A percentile compares a stretch with the other conserved stretches of the same genome.
These are phyloP conservation scores for Angomonas desouzai DNA, from an alignment of 208 protist genomes.

Conservation along the genomic window DNA sequence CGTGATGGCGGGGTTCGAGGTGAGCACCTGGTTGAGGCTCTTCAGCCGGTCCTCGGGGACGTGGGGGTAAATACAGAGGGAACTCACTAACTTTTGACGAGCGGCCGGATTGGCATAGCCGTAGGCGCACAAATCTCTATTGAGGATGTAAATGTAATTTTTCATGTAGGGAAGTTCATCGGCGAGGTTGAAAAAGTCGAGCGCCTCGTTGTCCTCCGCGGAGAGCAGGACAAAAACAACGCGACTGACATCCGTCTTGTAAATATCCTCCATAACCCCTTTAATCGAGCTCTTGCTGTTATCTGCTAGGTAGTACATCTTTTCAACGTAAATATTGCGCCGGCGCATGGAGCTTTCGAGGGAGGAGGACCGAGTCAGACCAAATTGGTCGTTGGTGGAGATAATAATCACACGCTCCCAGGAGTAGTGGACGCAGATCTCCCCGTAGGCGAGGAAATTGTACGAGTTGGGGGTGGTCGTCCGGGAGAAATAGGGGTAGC, in stretches of 20 bases:
- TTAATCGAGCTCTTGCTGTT: slow-evolving; percentile 26
- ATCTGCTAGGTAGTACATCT: slow-evolving; percentile 41
- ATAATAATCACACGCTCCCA: slow-evolving; percentile 86
- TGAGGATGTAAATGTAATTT: slow-evolving; percentile 78
- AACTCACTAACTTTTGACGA: slow-evolving; percentile 63
- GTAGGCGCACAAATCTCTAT: slow-evolving; percentile 61
- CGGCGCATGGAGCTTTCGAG: slow-evolving; percentile 46
- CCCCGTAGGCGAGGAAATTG: slow-evolving; percentile 47
- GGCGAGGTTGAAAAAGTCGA: slow-evolving; percentile 61
- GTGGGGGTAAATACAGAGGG: slow-evolving; percentile 71
- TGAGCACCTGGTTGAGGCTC: slow-evolving; percentile 38
- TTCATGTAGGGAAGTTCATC: slow-evolving; percentile 52
- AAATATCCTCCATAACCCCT: slow-evolving; percentile 54
- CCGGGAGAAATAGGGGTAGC: slow-evolving; percentile 80
- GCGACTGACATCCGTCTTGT: slow-evolving; percentile 61
- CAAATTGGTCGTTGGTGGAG: slow-evolving; percentile 54
- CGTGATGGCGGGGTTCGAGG: slow-evolving; percentile 19
- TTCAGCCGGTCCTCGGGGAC: slow-evolving; percentile 26
- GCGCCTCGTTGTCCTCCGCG: slow-evolving; percentile 34
- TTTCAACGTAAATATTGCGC: slow-evolving; percentile 71
- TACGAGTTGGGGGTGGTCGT: slow-evolving; percentile 45
- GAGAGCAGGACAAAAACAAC: slow-evolving; percentile 53
- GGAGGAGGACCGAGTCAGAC: slow-evolving; percentile 31
- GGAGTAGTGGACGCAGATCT: slow-evolving; percentile 61
- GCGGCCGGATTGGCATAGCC: slow-evolving; percentile 23